These are phyloP conservation scores for Lactarius psammicola DNA, from an alignment of 768 basidiomycete genomes.

Conservation along the genomic window DNA sequence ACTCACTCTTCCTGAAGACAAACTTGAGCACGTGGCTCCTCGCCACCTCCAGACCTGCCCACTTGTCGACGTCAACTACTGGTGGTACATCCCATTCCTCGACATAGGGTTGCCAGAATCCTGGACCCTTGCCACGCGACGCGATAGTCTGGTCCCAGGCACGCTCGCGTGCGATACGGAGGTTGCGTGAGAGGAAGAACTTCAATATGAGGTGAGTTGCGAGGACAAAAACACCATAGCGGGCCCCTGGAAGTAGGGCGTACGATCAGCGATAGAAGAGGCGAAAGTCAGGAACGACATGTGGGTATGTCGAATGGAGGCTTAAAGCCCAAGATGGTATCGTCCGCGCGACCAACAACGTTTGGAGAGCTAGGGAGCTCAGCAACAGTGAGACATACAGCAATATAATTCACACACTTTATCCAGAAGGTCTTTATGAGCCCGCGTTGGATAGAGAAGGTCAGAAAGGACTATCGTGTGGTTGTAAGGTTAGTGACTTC, in stretches of 20 bases:
- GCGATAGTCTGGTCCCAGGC: constrained; percentile 81
- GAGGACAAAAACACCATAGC: constrained; percentile 68
- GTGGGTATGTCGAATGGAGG: constrained; percentile 70
- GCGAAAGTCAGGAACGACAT: constrained; percentile 40
- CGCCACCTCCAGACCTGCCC: constrained; percentile 37
- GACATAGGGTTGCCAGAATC: constrained; percentile 83
- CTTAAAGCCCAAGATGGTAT: constrained; percentile 61
- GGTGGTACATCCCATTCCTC: constrained; percentile 78
- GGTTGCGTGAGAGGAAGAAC: constrained; percentile 83
- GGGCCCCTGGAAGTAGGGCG: constrained; percentile 52
- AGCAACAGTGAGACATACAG: background rate
- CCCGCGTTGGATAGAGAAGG: constrained; percentile 68
- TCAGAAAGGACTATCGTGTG: constrained; percentile 55
- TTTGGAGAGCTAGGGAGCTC: constrained; percentile 50
- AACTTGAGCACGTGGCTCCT: constrained; percentile 42
- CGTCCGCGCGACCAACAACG: constrained; percentile 58
- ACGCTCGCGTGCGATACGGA: constrained; percentile 71
- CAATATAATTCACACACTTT: constrained; percentile 44
- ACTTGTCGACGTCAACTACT: constrained; percentile 36
- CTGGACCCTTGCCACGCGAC: constrained; percentile 75
- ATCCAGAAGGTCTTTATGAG: constrained; percentile 63
- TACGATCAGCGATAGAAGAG: constrained; percentile 6
- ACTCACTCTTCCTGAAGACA: constrained; percentile 48
- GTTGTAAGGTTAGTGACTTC: background rate
- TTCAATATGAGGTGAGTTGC: constrained; percentile 72